These are phyloP conservation scores for Vaccinium darrowii DNA, from an alignment of 148 eudicot species.

Conservation along the genomic window DNA sequence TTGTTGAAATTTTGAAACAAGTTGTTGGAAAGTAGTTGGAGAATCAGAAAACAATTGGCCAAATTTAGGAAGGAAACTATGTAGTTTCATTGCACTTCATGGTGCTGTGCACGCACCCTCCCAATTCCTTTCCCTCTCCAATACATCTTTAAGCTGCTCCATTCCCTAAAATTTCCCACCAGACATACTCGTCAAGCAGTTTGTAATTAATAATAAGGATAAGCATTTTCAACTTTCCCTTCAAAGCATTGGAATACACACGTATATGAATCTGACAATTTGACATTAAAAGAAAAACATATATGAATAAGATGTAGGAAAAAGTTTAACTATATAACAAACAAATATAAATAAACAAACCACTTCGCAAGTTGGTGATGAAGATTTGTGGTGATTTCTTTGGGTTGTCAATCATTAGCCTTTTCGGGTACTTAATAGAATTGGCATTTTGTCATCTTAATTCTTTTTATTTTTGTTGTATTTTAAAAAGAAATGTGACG, in stretches of 20 bases:
- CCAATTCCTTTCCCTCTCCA: slow-evolving; percentile 46
- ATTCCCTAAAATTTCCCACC: slow-evolving; percentile 42
- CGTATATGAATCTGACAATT: background rate
- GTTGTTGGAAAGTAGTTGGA: too few relatives aligned
- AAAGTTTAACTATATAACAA: background rate
- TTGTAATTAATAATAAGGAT: background rate
- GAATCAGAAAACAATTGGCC: too few relatives aligned
- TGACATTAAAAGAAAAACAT: background rate
- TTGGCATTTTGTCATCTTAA: too few relatives aligned
- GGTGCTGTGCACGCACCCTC: background rate
- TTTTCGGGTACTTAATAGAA: too few relatives aligned
- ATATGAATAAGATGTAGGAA: background rate
- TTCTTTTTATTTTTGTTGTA: too few relatives aligned
- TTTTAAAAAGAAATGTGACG: too few relatives aligned
- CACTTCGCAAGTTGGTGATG: too few relatives aligned
- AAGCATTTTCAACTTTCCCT: background rate
- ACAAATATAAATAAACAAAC: background rate
- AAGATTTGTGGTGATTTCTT: too few relatives aligned
- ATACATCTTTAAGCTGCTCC: slow-evolving; percentile 49
- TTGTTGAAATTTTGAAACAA: too few relatives aligned
- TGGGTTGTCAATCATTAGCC: too few relatives aligned
- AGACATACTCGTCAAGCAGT: slow-evolving; percentile 9
- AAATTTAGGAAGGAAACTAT: too few relatives aligned
- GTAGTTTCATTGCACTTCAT: too few relatives aligned
- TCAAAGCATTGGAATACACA: background rate